A percentile compares a stretch with the other conserved stretches of the same genome.
These are phyloP conservation scores for Saccharomycopsis javanensis DNA, from an alignment of 805 yeast species.

Conservation along the genomic window DNA sequence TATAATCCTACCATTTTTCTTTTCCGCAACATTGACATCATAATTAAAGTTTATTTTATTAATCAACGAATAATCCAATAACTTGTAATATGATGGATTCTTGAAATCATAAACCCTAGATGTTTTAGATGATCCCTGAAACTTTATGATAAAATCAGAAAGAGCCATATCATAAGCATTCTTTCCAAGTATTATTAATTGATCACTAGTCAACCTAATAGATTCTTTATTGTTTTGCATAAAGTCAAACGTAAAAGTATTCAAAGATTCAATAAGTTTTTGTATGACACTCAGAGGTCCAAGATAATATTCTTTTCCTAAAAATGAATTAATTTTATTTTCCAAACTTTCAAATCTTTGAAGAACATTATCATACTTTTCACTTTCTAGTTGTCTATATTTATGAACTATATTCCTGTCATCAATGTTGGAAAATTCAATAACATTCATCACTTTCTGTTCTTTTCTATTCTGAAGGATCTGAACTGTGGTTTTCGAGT, in stretches of 20 bases:
- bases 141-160: background rate
- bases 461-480: background rate
- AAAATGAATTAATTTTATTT: background rate
- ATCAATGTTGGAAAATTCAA: background rate
- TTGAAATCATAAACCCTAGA: slow-evolving; percentile 9
- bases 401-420: background rate
- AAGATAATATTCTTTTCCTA: background rate
- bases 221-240: background rate
- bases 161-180: background rate
- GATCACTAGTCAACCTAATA: background rate
- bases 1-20: background rate
- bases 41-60: slow-evolving; percentile 8
- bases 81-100: slow-evolving; percentile 2
- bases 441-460: background rate
- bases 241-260: background rate
- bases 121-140: background rate
- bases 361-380: background rate
- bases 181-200: background rate
- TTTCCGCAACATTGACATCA: background rate
- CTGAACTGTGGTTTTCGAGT: background rate
- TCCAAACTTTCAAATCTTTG: background rate
- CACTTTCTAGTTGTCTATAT: background rate
- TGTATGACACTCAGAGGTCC: background rate
- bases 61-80: slow-evolving; percentile 6
- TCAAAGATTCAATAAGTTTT: background rate